These are phyloP conservation scores for Camelina laxa DNA, from an alignment of 345 rosid species.

Conservation along the genomic window DNA sequence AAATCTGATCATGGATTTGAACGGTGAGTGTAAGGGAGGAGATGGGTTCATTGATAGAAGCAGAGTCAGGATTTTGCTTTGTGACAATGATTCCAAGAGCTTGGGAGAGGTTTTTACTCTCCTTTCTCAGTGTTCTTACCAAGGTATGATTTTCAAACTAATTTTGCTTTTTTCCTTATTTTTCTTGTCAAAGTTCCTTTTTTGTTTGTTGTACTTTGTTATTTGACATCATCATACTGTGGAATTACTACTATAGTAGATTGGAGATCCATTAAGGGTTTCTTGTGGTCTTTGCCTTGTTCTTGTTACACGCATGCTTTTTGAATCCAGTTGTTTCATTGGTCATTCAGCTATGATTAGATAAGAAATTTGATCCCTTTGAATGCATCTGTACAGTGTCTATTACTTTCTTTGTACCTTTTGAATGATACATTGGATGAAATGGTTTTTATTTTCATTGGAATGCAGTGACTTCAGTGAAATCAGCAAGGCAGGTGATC, in stretches of 20 bases:
- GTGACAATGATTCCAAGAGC: conserved; percentile 82
- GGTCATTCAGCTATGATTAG: background rate
- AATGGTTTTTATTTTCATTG: background rate
- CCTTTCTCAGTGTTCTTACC: conserved; percentile 91
- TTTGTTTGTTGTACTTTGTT: conserved; percentile 1
- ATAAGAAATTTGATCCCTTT: too few relatives aligned
- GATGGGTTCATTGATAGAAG: conserved; percentile 94
- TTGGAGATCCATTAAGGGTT: conserved; percentile 10
- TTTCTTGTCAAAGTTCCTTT: conserved; percentile 11
- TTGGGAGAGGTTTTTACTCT: conserved; percentile 76
- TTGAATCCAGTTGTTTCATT: conserved; percentile 2
- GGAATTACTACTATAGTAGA: background rate
- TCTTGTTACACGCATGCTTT: background rate
- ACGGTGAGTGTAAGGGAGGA: conserved; percentile 61
- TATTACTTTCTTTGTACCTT: background rate
- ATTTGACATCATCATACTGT: background rate
- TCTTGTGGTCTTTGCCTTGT: too few relatives aligned
- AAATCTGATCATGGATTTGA: conserved; percentile 62
- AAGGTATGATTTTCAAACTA: conserved; percentile 52
- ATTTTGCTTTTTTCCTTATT: background rate
- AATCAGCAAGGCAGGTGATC: conserved; percentile 93
- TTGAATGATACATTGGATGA: background rate
- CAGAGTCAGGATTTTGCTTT: conserved; percentile 95
- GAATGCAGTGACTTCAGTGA: conserved; percentile 81
- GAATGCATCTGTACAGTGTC: background rate